These are phyloP conservation scores for Hippophae rhamnoides DNA, from an alignment of 306 rosid species.

Conservation along the genomic window DNA sequence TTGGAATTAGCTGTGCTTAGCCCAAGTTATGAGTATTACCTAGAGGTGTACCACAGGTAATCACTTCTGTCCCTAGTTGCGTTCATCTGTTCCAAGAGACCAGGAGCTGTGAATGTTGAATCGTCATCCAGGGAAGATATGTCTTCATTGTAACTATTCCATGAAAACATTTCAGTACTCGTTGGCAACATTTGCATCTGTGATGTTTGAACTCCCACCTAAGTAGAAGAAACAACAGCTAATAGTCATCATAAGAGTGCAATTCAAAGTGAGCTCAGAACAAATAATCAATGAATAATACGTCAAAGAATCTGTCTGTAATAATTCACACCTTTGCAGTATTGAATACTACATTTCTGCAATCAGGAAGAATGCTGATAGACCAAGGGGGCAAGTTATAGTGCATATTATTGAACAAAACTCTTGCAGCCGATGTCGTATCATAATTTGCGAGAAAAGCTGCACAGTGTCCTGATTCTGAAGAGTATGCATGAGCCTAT, in stretches of 20 bases:
- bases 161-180: constrained; percentile 47
- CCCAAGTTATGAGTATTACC: constrained; percentile 33
- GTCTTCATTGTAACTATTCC: constrained; percentile 91
- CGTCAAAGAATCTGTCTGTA: constrained; percentile 2
- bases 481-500: constrained; percentile 76
- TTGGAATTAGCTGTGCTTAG: no score
- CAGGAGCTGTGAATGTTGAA: constrained; percentile 55
- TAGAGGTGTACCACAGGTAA: constrained; percentile 91
- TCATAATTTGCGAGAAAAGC: constrained; percentile 89
- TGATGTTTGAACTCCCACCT: constrained; percentile 99
- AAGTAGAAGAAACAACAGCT: constrained; percentile 12
- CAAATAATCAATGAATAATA: not conserved
- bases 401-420: constrained; percentile 96
- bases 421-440: constrained; percentile 60
- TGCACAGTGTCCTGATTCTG: constrained; percentile 78
- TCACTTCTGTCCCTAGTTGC: constrained; percentile 87
- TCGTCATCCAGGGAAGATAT: constrained; percentile 59
- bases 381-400: constrained; percentile 98
- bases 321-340: constrained; percentile 69
- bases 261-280: not conserved
- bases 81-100: constrained; percentile 93
- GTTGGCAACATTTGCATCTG: constrained; percentile 90
- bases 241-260: constrained; percentile 9
- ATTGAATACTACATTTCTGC: constrained; percentile 81
- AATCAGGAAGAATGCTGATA: constrained; percentile 90